phyloP scores from a whole-genome alignment of 179 eudicot genomes.

The Corrigiola litoralis region DNA sequence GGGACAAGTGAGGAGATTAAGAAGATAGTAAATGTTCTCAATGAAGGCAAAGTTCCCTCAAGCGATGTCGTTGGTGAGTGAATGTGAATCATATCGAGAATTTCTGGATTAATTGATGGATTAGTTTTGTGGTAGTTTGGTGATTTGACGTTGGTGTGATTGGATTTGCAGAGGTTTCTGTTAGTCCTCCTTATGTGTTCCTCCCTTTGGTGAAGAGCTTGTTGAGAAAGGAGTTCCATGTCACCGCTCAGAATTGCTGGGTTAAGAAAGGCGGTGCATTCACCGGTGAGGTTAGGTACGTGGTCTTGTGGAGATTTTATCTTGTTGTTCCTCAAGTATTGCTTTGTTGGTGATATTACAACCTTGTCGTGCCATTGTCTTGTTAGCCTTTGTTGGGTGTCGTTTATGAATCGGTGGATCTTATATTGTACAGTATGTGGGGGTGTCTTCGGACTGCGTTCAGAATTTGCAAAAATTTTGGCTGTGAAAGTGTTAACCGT shows the following conservation, averaged over 20 bases:
- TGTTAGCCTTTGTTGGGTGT: too few species aligned
- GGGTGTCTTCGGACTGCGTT: too few species aligned
- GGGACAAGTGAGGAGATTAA: slow-evolving; percentile 72
- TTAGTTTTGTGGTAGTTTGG: background rate
- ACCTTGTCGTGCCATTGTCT: too few species aligned
- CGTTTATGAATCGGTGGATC: too few species aligned
- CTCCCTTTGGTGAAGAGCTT: slow-evolving; percentile 55
- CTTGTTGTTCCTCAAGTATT: background rate
- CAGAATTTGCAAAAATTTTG: too few species aligned
- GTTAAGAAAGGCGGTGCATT: slow-evolving; percentile 90
- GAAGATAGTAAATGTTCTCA: slow-evolving; percentile 60
- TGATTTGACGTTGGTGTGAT: background rate
- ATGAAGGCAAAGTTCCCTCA: slow-evolving; percentile 55
- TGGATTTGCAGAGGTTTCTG: slow-evolving; percentile 65
- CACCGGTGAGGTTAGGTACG: slow-evolving; percentile 93
- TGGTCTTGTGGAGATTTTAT: background rate
- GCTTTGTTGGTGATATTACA: too few species aligned
- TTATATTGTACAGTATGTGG: too few species aligned
- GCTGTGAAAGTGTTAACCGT: too few species aligned
- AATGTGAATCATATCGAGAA: background rate
- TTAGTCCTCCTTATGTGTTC: slow-evolving; percentile 79
- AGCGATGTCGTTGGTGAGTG: slow-evolving; percentile 66
- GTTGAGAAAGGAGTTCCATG: slow-evolving; percentile 63
- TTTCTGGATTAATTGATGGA: background rate
- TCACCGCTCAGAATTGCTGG: slow-evolving; percentile 95